A percentile compares a stretch with the other conserved stretches of the same genome.
These are phyloP conservation scores for Penstemon davidsonii DNA, from an alignment of 257 asterid genomes.

Conservation along the genomic window DNA sequence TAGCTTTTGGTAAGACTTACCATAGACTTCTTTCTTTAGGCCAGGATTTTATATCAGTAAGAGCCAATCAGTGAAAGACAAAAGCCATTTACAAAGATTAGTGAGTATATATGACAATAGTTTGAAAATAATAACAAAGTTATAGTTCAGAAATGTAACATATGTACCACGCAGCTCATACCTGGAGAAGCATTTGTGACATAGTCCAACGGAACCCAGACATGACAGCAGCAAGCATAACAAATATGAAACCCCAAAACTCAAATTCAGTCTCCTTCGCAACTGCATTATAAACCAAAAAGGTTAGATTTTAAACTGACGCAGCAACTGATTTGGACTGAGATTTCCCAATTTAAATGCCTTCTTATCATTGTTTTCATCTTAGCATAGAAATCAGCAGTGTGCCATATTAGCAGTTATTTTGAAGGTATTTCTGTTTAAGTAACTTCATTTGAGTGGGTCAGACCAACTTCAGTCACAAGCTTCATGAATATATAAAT, in stretches of 20 bases:
- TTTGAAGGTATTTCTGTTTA: no score
- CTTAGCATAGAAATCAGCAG: no score
- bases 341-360: no score
- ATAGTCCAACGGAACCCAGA: slow-evolving; percentile 99
- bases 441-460: no score
- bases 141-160: slow-evolving; percentile 23
- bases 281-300: slow-evolving; percentile 51
- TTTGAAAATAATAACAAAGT: slow-evolving; percentile 11
- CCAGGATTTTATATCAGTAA: slow-evolving; percentile 45
- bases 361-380: no score
- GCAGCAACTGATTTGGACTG: no score
- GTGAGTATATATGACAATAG: slow-evolving; percentile 32
- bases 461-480: no score
- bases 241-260: slow-evolving; percentile 93
- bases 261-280: slow-evolving; percentile 94
- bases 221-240: slow-evolving; percentile 99
- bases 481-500: no score
- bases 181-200: slow-evolving; percentile 99
- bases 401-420: no score
- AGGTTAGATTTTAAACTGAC: no score
- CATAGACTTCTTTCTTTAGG: slow-evolving; percentile 91
- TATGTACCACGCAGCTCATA: slow-evolving; percentile 23
- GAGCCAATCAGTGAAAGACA: slow-evolving; percentile 34
- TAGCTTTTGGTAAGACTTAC: slow-evolving; percentile 47
- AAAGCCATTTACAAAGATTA: slow-evolving; percentile 28